These are phyloP conservation scores for Stromatinia cepivora DNA, from an alignment of 2,329 filamentous ascomycete genomes.

Conservation along the genomic window DNA sequence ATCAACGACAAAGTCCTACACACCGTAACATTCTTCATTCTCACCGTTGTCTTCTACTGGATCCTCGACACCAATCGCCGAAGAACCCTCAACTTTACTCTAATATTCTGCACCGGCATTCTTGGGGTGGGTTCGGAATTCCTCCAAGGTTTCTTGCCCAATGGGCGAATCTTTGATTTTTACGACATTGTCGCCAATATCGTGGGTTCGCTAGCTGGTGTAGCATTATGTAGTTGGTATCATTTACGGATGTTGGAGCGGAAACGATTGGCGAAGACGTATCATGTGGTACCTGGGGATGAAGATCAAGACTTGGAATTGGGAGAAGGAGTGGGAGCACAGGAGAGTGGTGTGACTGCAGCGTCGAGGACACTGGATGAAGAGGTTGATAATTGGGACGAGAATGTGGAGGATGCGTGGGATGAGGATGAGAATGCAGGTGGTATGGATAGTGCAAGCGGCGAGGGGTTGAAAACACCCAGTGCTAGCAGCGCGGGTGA, in stretches of 20 bases:
- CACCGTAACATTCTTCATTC: conserved; percentile 81
- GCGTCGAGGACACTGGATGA: conserved; percentile 62
- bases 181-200: conserved; percentile 89
- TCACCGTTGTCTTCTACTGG: conserved; percentile 94
- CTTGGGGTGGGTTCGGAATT: conserved; percentile 75
- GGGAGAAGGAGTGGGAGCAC: conserved; percentile 56
- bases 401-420: conserved; percentile 68
- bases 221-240: conserved; percentile 84
- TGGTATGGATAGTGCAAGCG: conserved; percentile 33
- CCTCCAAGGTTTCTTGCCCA: conserved; percentile 72
- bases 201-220: conserved; percentile 68
- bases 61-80: conserved; percentile 88
- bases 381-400: conserved; percentile 92
- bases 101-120: conserved; percentile 72
- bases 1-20: conserved; percentile 92
- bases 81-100: conserved; percentile 78
- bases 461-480: conserved; percentile 40
- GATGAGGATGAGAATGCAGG: conserved; percentile 54
- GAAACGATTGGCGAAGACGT: conserved; percentile 71
- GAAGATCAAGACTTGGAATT: conserved; percentile 72
- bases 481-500: conserved; percentile 42
- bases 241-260: conserved; percentile 94
- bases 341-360: conserved; percentile 64
- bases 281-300: conserved; percentile 66
- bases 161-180: conserved; percentile 69